Conservation (phyloP, 257 asterid genomes). For the Galeopsis tetrahit region DNA sequence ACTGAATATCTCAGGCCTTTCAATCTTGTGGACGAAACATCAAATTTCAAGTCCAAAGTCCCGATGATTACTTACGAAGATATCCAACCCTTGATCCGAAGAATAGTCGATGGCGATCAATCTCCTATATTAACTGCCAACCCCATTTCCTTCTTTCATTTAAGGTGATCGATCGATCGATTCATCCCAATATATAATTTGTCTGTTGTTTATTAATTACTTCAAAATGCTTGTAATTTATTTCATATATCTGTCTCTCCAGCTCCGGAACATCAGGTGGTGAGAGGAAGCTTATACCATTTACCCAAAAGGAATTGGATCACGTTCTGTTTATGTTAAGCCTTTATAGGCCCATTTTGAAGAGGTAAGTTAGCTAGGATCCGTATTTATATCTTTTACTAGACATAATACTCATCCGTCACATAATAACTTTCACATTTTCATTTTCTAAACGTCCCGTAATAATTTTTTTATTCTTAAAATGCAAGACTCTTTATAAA, state of each 20-base stretch:
- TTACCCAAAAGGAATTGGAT: conserved; percentile 36
- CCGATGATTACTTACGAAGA: conserved; percentile 1
- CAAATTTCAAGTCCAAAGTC: background rate
- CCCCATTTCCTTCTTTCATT: conserved; percentile 34
- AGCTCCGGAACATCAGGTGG: conserved; percentile 52
- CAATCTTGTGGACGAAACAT: background rate
- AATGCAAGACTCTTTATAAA: too few relatives aligned
- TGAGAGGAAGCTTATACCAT: conserved; percentile 41
- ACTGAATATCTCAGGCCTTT: conserved; percentile 39
- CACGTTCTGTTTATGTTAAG: conserved; percentile 33
- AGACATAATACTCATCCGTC: too few relatives aligned
- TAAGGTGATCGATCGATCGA: conserved; percentile 24
- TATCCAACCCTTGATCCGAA: conserved; percentile 20
- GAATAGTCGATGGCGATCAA: conserved; percentile 42
- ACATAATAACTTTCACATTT: too few relatives aligned
- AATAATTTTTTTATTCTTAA: too few relatives aligned
- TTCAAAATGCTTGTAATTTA: background rate
- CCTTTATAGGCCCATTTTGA: conserved; percentile 38
- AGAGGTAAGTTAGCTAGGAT: conserved; percentile 27
- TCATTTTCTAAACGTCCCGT: too few relatives aligned
- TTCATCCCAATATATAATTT: too few relatives aligned
- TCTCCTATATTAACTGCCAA: conserved; percentile 41
- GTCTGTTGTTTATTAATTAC: background rate
- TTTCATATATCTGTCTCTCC: background rate
- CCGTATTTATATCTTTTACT: too few relatives aligned